Evolutionary conservation across 1,284 basidiomycete species (phyloP), one percentile per base, ranked within the genome.

Genomic region (Malassezia brasiliensis): DNA sequence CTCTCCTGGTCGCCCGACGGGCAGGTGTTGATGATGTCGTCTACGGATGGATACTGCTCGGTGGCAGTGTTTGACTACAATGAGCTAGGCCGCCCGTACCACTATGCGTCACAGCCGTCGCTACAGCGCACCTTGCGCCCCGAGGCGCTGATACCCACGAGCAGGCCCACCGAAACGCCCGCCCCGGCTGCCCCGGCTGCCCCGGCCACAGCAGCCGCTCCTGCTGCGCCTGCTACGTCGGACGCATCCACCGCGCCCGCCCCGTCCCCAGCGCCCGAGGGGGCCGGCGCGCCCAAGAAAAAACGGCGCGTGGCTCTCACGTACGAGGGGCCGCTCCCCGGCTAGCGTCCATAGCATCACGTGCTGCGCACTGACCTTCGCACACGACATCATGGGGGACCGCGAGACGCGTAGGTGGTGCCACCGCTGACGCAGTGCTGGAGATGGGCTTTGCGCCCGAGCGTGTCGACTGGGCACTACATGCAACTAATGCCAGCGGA

Each of bases 1-100:
- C 81, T 96, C 77, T 83, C 86, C 41, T 99, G 93, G 93, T 91
- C 91, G 0, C 85, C 90, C 0, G 93, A 98, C 68, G 93, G 93
- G 0, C 90, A 96, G 76, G 84, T 86, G 36, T 81, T 99, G 36
- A 83, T 96, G 63, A 82, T 96, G 42, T 87, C 90, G 0, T 89
- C 90, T 0, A 84, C 89, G 30, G 93, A 99, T 74, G 93, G 93
- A 1, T 99, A 96, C 77, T 98, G 94, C 78, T 94, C 93, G 0
- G 82, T 96, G 54, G 82, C 94, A 53, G 83, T 80, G 7, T 82
- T 82, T 62, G 80, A 81, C 59, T 75, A 91, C 64, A 87, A 89
- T 69, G 93, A 96, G 76, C 85, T 94, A 47, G 82, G 96, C 1
- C 82, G 86, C 0, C 82, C 46, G 9, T 47, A 56, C 47, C 14